Evolutionary conservation across 2,329 filamentous ascomycete genomes (phyloP), one percentile per base, ranked within the genome.

Genomic region (Colletotrichum limetticola): DNA sequence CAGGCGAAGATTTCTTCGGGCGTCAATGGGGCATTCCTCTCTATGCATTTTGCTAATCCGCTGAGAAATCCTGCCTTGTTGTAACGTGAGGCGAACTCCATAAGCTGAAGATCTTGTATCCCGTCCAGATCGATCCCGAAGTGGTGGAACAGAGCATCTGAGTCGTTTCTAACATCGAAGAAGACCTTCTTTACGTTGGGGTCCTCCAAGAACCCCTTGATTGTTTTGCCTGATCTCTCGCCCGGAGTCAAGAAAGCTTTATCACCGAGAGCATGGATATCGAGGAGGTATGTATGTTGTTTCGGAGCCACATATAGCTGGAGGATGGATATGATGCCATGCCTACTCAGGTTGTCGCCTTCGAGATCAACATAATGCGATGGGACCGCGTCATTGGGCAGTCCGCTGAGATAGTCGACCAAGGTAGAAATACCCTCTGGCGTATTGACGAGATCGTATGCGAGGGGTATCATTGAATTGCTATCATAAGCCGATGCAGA

Each of bases 121-220:
- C 87, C 85, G 0, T 75, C 71, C 0, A 91, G 75, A 0, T 68
- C 28, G 72, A 91, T 81, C 0, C 76, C 53, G 74, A 80, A 90
- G 42, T 84, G 85, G 57, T 56, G 77, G 76, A 82, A 89, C 0
- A 92, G 78, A 0, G 89, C 88, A 75, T 91, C 86, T 0, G 89
- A 88, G 75, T 91, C 88, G 74, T 87, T 88, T 2, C 89, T 86
- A 19, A 91, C 82, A 72, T 92, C 89, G 75, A 90, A 91, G 72
- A 91, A 84, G 35, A 87, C 85, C 74, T 91, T 91, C 0, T 80
- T 78, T 19, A 87, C 84, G 0, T 59, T 9, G 0, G 73, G 7
- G 0, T 81, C 83, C 77, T 91, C 85, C 1, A 91, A 77, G 11
- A 91, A 82, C 0, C 60, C 57, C 72, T 84, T 84, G 1, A 86